Evolutionary conservation across 208 protist genomes (phyloP).

Genomic region (Trypanosoma vivax): DNA sequence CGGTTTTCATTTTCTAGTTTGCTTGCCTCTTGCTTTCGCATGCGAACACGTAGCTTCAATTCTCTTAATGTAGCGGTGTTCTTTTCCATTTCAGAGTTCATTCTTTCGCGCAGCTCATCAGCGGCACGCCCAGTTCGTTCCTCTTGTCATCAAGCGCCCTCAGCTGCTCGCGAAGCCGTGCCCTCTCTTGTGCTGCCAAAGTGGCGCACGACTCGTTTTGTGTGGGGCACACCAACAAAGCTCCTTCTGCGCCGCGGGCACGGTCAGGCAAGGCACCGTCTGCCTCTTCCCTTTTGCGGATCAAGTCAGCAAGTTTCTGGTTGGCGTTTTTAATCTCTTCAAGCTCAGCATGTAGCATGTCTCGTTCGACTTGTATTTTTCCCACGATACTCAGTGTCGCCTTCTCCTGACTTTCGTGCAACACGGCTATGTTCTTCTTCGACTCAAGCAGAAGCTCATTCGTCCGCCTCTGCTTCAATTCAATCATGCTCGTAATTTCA

Average conservation of each 20-base stretch:
- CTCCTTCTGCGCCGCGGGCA: constrained; percentile 37
- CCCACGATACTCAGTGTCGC: constrained; percentile 37
- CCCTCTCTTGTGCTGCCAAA: no score
- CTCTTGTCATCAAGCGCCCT: constrained; percentile 45
- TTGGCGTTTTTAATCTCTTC: constrained; percentile 56
- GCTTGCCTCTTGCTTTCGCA: constrained; percentile 54
- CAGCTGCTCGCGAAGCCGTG: constrained; percentile 56
- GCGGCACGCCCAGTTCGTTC: constrained; percentile 40
- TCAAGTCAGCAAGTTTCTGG: constrained; percentile 48
- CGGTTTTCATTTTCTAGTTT: constrained; percentile 68
- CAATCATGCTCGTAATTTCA: constrained; percentile 52
- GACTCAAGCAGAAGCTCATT: constrained; percentile 55
- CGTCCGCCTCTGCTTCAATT: constrained; percentile 65
- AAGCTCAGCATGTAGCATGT: constrained; percentile 47
- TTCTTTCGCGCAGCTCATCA: constrained; percentile 36
- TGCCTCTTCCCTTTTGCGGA: constrained; percentile 20
- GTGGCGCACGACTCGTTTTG: no score
- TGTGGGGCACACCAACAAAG: constrained; percentile 21
- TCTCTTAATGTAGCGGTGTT: constrained; percentile 55
- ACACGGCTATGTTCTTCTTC: constrained; percentile 30
- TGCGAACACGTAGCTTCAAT: constrained; percentile 48
- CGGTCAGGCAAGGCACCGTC: constrained; percentile 33
- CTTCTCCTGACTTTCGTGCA: constrained; percentile 43
- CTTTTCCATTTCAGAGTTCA: constrained; percentile 39
- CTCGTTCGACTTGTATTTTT: constrained; percentile 63